A percentile compares a stretch with the other conserved stretches of the same genome.
Conservation (phyloP, 2,329 filamentous ascomycete species). For the Fusarium sp. region DNA sequence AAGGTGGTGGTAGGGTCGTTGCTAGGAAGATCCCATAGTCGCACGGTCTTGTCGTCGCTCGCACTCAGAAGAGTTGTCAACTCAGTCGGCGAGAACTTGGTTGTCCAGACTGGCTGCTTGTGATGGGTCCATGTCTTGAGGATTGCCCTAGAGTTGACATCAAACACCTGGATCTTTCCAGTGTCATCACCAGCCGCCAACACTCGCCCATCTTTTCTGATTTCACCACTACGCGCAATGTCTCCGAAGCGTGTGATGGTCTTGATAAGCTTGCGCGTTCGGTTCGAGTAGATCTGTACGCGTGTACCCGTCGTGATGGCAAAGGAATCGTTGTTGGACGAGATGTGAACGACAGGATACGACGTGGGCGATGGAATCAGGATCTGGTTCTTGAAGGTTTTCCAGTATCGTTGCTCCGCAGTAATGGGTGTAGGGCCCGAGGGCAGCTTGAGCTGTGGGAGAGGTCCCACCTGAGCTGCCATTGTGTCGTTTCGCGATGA, state of each 20-base stretch:
- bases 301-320: constrained; percentile 95
- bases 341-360: constrained; percentile 91
- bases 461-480: constrained; percentile 86
- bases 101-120: constrained; percentile 93
- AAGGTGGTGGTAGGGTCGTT: constrained; percentile 83
- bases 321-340: constrained; percentile 81
- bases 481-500: constrained; percentile 62
- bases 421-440: constrained; percentile 86
- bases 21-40: constrained; percentile 92
- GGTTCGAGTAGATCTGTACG: constrained; percentile 92
- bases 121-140: constrained; percentile 95
- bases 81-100: constrained; percentile 90
- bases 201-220: constrained; percentile 88
- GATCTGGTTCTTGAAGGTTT: constrained; percentile 90
- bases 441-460: constrained; percentile 85
- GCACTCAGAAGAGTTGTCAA: constrained; percentile 89
- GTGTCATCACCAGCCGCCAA: constrained; percentile 92
- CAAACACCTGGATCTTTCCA: constrained; percentile 94
- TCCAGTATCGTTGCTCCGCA: constrained; percentile 96
- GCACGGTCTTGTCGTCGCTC: constrained; percentile 92
- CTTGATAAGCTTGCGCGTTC: constrained; percentile 91
- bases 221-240: constrained; percentile 88
- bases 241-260: constrained; percentile 95
- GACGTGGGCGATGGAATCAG: constrained; percentile 91
- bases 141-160: constrained; percentile 88